Evolutionary conservation across 2,329 filamentous ascomycete genomes (phyloP).

Genomic region (Ceratocystis lukuohia): DNA sequence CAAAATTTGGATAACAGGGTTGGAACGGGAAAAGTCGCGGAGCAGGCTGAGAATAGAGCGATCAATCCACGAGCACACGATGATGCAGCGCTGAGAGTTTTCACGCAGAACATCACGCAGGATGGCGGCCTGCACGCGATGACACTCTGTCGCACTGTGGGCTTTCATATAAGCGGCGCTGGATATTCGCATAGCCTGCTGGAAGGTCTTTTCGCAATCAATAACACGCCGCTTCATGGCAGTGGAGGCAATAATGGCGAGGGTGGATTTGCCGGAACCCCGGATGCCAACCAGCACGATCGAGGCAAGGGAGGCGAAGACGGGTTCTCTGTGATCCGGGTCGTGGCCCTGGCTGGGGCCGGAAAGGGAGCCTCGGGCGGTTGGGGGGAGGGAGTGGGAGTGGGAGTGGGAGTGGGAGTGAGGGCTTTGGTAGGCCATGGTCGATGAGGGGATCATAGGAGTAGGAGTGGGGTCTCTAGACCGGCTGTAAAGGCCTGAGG

Average conservation of each 20-base stretch:
- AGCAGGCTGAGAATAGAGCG: conserved; percentile 47
- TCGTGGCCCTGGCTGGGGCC: conserved; percentile 20
- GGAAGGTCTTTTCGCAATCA: conserved; percentile 56
- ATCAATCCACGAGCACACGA: conserved; percentile 62
- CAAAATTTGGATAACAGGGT: conserved; percentile 58
- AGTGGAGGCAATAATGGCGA: conserved; percentile 61
- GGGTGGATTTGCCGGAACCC: conserved; percentile 61
- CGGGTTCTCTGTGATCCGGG: conserved; percentile 18
- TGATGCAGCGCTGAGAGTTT: conserved; percentile 49
- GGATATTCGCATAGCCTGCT: conserved; percentile 47
- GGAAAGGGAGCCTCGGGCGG: background rate
- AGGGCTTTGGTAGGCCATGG: background rate
- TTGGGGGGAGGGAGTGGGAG: background rate
- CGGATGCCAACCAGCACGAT: conserved; percentile 61
- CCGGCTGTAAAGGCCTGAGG: conserved; percentile 3
- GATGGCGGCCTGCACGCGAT: conserved; percentile 47
- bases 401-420: background rate
- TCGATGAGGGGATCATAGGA: background rate
- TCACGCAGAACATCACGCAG: conserved; percentile 45
- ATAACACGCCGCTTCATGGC: conserved; percentile 55
- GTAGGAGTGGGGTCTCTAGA: background rate
- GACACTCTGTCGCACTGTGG: conserved; percentile 49
- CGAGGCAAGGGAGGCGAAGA: conserved; percentile 49
- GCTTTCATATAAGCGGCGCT: conserved; percentile 49
- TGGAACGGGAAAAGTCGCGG: conserved; percentile 45